Evolutionary conservation across 495 filamentous ascomycete genomes (phyloP).

Genomic region (Polyplosphaeria fusca): DNA sequence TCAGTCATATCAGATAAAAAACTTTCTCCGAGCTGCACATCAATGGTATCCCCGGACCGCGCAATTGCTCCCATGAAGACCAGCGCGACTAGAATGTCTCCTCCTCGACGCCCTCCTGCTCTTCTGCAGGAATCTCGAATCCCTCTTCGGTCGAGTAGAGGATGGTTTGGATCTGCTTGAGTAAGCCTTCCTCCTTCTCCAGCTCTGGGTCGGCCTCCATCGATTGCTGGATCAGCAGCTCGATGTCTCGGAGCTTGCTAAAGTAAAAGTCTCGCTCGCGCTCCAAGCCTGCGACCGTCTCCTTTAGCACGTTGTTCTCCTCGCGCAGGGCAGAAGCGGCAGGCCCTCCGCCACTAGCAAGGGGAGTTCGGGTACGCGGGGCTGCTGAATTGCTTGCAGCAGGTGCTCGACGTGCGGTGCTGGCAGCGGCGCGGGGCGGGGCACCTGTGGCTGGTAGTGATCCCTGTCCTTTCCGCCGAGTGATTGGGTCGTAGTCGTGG

Average conservation of each 20-base stretch:
- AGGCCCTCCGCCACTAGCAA: slow-evolving; percentile 49
- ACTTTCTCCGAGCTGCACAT: too few relatives aligned
- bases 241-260: slow-evolving; percentile 94
- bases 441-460: slow-evolving; percentile 48
- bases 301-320: slow-evolving; percentile 69
- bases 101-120: slow-evolving; percentile 57
- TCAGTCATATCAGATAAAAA: too few relatives aligned
- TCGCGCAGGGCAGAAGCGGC: slow-evolving; percentile 66
- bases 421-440: slow-evolving; percentile 44
- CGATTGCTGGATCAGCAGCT: slow-evolving; percentile 84
- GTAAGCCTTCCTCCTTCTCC: slow-evolving; percentile 85
- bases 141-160: slow-evolving; percentile 95
- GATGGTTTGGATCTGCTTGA: slow-evolving; percentile 93
- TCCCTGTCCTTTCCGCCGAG: slow-evolving; percentile 73
- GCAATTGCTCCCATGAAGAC: too few relatives aligned
- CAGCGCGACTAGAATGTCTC: slow-evolving; percentile 88
- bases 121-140: slow-evolving; percentile 77
- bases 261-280: slow-evolving; percentile 97
- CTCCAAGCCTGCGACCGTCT: slow-evolving; percentile 47
- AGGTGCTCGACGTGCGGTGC: slow-evolving; percentile 61
- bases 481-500: slow-evolving; percentile 88
- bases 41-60: too few relatives aligned
- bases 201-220: slow-evolving; percentile 87
- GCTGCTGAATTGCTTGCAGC: slow-evolving; percentile 55
- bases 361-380: slow-evolving; percentile 39